These are phyloP conservation scores for Cystobasidium ongulense DNA, from an alignment of 768 basidiomycete species.

Conservation along the genomic window DNA sequence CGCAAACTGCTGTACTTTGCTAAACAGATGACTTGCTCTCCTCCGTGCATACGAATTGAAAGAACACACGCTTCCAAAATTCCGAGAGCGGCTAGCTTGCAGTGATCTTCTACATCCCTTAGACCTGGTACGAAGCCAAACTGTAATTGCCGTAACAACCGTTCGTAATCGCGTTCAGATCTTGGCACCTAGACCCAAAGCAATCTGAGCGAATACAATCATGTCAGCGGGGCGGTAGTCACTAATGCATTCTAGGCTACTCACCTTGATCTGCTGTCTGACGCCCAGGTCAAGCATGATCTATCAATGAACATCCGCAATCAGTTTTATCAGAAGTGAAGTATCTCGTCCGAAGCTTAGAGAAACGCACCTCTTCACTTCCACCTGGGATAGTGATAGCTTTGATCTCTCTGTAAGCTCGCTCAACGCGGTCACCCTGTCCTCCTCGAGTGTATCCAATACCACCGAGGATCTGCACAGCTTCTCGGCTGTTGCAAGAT, in stretches of 20 bases:
- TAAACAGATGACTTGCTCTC: too few relatives aligned
- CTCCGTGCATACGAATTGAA: too few relatives aligned
- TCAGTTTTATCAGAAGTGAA: not conserved
- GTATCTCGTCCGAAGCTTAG: too few relatives aligned
- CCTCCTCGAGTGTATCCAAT: conserved; percentile 38
- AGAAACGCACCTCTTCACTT: conserved; percentile 17
- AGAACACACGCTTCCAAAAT: too few relatives aligned
- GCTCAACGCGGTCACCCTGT: conserved; percentile 37
- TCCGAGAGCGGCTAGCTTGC: too few relatives aligned
- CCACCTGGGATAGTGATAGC: conserved; percentile 38
- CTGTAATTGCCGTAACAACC: too few relatives aligned
- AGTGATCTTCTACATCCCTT: too few relatives aligned
- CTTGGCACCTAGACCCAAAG: conserved; percentile 37
- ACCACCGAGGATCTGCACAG: conserved; percentile 40
- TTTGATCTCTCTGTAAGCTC: conserved; percentile 36
- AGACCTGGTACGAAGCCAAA: too few relatives aligned
- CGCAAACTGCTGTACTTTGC: too few relatives aligned
- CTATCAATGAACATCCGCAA: conserved; percentile 8
- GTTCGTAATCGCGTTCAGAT: too few relatives aligned
- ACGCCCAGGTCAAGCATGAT: conserved; percentile 39
- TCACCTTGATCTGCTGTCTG: conserved; percentile 28
- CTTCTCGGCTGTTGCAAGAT: conserved; percentile 33
- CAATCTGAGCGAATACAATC: not conserved
- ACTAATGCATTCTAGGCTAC: not conserved
- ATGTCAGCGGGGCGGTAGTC: not conserved